phyloP scores from a whole-genome alignment of 2,329 filamentous ascomycete genomes.

The Coniochaeta sp. region DNA sequence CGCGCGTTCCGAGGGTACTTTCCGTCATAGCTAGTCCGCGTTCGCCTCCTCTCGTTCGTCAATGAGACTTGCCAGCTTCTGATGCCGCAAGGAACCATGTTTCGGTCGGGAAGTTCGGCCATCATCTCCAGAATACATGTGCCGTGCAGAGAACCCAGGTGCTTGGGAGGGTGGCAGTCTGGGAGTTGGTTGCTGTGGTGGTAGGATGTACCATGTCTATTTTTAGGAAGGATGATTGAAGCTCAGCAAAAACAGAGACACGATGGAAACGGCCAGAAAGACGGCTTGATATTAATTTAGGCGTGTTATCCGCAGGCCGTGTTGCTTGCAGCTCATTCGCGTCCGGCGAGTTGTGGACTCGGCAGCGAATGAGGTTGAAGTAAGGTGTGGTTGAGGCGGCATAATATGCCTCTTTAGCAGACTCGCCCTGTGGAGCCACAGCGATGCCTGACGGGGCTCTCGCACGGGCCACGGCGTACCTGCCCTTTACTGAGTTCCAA shows the following conservation, averaged over 20 bases:
- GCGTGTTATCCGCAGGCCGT: neutral
- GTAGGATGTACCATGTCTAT: neutral
- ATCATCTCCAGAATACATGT: neutral
- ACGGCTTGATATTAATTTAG: neutral
- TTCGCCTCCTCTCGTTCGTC: neutral
- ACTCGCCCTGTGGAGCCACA: neutral
- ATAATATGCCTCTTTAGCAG: neutral
- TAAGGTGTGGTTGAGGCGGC: neutral
- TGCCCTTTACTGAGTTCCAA: too few species aligned
- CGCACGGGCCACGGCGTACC: neutral
- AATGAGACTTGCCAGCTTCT: neutral
- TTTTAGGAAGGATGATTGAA: neutral
- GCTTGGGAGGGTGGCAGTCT: neutral
- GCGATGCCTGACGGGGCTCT: neutral
- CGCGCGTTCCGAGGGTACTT: neutral
- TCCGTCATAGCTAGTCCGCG: neutral
- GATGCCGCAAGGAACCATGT: neutral
- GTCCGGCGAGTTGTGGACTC: neutral
- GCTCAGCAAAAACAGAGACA: neutral
- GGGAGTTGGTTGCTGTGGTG: neutral
- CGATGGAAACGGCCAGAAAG: neutral
- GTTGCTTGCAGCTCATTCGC: slow-evolving; percentile 1
- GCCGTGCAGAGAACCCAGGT: neutral
- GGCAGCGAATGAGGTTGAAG: slow-evolving; percentile 2
- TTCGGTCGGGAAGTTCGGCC: neutral